A percentile compares a stretch with the other conserved stretches of the same genome.
phyloP scores from a whole-genome alignment of 2,329 filamentous ascomycete species.

The Phaeophleospora eucalypticola region DNA sequence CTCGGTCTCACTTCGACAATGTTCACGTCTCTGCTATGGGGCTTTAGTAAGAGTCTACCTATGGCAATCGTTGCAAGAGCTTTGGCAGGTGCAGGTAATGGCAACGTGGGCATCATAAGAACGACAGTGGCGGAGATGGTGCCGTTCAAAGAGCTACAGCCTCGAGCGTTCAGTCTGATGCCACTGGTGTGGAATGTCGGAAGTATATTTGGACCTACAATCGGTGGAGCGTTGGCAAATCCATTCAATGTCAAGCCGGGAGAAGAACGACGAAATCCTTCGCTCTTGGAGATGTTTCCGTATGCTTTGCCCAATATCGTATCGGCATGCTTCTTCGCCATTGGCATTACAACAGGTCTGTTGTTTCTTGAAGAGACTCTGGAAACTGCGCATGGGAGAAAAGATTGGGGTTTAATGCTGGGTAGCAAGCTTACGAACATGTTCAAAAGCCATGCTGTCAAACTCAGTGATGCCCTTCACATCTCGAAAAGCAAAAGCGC shows the following conservation, averaged over 20 bases:
- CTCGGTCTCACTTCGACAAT: slow-evolving; percentile 72
- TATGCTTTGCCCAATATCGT: slow-evolving; percentile 83
- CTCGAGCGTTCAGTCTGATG: slow-evolving; percentile 88
- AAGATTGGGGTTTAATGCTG: slow-evolving; percentile 71
- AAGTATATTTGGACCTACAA: slow-evolving; percentile 78
- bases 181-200: slow-evolving; percentile 86
- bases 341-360: slow-evolving; percentile 68
- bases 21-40: slow-evolving; percentile 75
- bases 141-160: slow-evolving; percentile 78
- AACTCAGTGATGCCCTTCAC: slow-evolving; percentile 16
- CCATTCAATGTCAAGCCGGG: slow-evolving; percentile 70
- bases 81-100: slow-evolving; percentile 79
- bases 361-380: slow-evolving; percentile 87
- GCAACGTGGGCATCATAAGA: slow-evolving; percentile 78
- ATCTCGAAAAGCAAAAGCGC: slow-evolving; percentile 7
- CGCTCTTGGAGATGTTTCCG: slow-evolving; percentile 71
- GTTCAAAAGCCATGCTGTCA: slow-evolving; percentile 13
- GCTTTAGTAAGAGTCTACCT: slow-evolving; percentile 70
- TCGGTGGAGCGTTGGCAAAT: slow-evolving; percentile 81
- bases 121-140: slow-evolving; percentile 87
- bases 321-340: slow-evolving; percentile 68
- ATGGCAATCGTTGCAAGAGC: slow-evolving; percentile 77
- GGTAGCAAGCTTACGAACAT: slow-evolving; percentile 59
- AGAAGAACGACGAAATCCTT: slow-evolving; percentile 39
- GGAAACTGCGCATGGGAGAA: slow-evolving; percentile 61